These are phyloP conservation scores for Alternaria longipes DNA, from an alignment of 2,329 filamentous ascomycete genomes.

Conservation along the genomic window DNA sequence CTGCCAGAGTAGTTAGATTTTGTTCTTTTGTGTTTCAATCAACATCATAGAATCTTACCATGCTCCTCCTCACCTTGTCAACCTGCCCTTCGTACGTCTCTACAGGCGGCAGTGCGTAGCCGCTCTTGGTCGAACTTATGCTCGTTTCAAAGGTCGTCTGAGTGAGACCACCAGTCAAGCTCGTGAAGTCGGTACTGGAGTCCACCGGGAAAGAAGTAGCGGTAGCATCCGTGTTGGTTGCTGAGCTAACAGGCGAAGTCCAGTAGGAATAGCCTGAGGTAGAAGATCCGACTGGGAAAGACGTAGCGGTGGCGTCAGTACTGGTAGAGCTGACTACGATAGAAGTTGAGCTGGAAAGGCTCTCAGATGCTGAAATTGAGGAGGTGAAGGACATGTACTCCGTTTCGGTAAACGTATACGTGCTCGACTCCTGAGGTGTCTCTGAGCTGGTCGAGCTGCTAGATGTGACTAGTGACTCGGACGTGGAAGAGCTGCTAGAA, in stretches of 20 bases:
- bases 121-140: constrained; percentile 16
- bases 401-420: background rate
- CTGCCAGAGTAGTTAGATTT: constrained; percentile 13
- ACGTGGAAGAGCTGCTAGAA: background rate
- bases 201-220: constrained; percentile 8
- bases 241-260: background rate
- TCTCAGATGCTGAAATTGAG: background rate
- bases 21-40: background rate
- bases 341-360: background rate
- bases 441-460: background rate
- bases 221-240: constrained; percentile 8
- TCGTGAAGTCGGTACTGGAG: background rate
- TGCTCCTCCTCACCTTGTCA: background rate
- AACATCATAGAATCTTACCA: constrained; percentile 5
- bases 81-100: constrained; percentile 1
- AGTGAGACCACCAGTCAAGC: background rate
- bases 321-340: background rate
- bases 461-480: too few relatives aligned
- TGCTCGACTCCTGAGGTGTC: background rate
- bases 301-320: constrained; percentile 15
- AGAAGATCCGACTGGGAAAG: constrained; percentile 7
- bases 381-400: background rate
- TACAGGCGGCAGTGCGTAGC: constrained; percentile 4
- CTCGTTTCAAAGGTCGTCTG: constrained; percentile 22
- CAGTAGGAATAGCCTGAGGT: constrained; percentile 6